Percentiles rank a stretch among this genome's conserved stretches.
Conservation (phyloP, 1,284 basidiomycete species). For the Schizophyllum amplum region DNA sequence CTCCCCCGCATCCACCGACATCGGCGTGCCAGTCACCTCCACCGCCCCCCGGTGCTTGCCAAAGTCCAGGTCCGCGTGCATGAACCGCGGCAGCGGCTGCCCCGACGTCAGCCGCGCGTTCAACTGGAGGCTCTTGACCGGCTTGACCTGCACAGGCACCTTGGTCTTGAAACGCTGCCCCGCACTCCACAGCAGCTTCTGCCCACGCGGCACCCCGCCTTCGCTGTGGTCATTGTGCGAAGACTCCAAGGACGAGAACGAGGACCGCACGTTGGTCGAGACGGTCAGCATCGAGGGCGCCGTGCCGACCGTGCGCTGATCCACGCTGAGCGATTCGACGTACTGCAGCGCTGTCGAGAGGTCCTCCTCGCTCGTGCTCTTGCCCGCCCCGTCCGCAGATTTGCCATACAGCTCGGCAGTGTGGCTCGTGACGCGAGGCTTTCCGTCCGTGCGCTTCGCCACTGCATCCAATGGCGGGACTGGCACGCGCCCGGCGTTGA, state of each 20-base stretch:
- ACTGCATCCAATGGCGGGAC: conserved; percentile 26
- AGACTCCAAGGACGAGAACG: conserved; percentile 55
- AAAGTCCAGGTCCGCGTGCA: conserved; percentile 43
- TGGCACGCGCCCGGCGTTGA: conserved; percentile 62
- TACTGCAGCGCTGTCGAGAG: conserved; percentile 52
- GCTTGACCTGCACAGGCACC: conserved; percentile 30
- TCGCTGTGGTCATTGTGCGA: conserved; percentile 33
- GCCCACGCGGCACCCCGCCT: conserved; percentile 25
- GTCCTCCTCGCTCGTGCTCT: conserved; percentile 47
- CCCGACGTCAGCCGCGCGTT: conserved; percentile 46
- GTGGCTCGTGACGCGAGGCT: conserved; percentile 53
- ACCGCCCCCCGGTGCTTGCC: conserved; percentile 36
- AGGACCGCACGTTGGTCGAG: conserved; percentile 39
- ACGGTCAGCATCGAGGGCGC: conserved; percentile 25
- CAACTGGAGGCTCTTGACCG: conserved; percentile 24
- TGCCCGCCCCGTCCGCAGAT: conserved; percentile 19
- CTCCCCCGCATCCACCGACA: conserved; percentile 44
- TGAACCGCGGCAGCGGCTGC: conserved; percentile 45
- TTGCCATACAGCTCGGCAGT: conserved; percentile 46
- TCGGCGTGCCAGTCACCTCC: conserved; percentile 51
- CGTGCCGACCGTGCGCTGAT: conserved; percentile 21
- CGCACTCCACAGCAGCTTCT: conserved; percentile 38
- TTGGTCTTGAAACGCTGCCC: conserved; percentile 58
- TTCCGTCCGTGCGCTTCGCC: conserved; percentile 16
- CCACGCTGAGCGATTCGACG: conserved; percentile 56